A percentile compares a stretch with the other conserved stretches of the same genome.
phyloP scores from a whole-genome alignment of 208 protist genomes.

The Leishmania amazonensis region DNA sequence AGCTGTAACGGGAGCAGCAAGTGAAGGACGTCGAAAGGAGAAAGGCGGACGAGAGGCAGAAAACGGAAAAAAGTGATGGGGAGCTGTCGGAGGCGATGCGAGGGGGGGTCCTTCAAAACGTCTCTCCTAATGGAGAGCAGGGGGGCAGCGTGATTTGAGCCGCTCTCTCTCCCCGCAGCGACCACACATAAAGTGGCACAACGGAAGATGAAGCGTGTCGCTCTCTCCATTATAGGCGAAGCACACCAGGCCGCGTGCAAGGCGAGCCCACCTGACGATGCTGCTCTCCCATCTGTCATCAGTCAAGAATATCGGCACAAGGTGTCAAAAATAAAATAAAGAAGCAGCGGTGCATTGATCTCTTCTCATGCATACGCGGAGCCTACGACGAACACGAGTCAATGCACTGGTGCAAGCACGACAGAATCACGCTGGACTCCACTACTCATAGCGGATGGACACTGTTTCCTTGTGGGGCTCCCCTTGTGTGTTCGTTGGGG shows the following conservation, averaged over 20 bases:
- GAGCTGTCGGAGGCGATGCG: background rate
- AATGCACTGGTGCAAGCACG: background rate
- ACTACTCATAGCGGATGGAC: background rate
- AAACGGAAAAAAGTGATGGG: slow-evolving; percentile 2
- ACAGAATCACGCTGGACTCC: background rate
- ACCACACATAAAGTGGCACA: background rate
- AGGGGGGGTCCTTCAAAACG: background rate
- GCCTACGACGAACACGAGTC: background rate
- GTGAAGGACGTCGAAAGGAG: background rate
- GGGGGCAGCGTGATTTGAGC: background rate
- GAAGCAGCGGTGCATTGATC: background rate
- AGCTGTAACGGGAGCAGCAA: background rate
- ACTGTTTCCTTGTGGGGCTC: background rate
- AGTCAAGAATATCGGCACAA: background rate
- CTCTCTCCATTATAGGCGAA: background rate
- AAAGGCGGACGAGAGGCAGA: background rate
- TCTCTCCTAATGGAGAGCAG: background rate
- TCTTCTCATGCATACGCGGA: background rate
- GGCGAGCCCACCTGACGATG: background rate
- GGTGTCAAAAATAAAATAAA: background rate
- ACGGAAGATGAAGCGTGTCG: background rate
- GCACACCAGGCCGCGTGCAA: background rate
- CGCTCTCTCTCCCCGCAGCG: background rate
- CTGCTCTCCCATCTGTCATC: background rate
- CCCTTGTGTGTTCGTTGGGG: background rate